Conservation (phyloP, 306 rosid genomes). For the Begonia fuchsioides region DNA sequence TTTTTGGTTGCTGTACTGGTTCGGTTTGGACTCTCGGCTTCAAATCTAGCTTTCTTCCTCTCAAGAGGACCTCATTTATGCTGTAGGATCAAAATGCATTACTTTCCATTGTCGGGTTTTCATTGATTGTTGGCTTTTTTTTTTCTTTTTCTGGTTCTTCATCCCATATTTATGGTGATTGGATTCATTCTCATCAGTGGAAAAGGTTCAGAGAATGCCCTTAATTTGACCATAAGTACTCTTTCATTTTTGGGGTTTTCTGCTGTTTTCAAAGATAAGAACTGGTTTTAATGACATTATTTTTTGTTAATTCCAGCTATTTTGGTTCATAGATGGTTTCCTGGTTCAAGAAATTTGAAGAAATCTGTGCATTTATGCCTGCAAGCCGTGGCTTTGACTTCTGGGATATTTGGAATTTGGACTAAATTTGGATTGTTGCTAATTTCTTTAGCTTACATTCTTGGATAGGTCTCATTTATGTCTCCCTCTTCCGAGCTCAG, state of each 20-base stretch:
- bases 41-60: conserved; percentile 60
- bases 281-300: conserved; percentile 1
- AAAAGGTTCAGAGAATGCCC: conserved; percentile 42
- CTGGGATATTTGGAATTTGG: conserved; percentile 76
- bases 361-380: conserved; percentile 71
- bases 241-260: not conserved
- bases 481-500: conserved; percentile 68
- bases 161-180: conserved; percentile 82
- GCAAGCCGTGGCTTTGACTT: conserved; percentile 74
- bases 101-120: not conserved
- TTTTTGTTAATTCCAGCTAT: conserved; percentile 33
- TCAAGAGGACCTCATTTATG: conserved; percentile 30
- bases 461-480: conserved; percentile 82
- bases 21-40: conserved; percentile 56
- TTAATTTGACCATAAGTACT: not conserved
- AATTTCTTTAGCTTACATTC: conserved; percentile 86
- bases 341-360: conserved; percentile 62
- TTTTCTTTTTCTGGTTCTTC: conserved; percentile 47
- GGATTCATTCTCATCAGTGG: conserved; percentile 80
- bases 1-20: conserved; percentile 43
- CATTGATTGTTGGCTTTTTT: not conserved
- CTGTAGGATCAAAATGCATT: conserved; percentile 20
- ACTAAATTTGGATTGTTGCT: conserved; percentile 66
- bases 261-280: not conserved
- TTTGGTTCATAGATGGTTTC: conserved; percentile 72